These are phyloP conservation scores for Kondoa subrosea DNA, from an alignment of 768 basidiomycete genomes.

Conservation along the genomic window DNA sequence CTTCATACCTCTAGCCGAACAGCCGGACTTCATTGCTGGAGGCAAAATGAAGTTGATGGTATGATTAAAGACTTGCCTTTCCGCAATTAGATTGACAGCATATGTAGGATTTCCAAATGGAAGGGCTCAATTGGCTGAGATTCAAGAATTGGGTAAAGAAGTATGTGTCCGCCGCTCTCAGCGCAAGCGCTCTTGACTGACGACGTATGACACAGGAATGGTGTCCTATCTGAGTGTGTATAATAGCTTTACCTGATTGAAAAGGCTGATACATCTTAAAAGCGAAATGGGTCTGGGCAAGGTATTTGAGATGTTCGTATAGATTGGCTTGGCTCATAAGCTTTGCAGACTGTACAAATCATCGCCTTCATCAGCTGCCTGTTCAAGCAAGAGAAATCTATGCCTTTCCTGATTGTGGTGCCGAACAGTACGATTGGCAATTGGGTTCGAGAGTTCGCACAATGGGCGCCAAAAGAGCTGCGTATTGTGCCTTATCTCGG, in stretches of 20 bases:
- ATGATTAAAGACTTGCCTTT: neutral
- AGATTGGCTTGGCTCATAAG: too few relatives aligned
- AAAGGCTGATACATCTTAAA: neutral
- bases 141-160: slow-evolving; percentile 77
- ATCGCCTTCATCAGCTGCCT: slow-evolving; percentile 62
- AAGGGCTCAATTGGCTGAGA: slow-evolving; percentile 38
- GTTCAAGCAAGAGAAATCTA: slow-evolving; percentile 42
- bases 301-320: too few relatives aligned
- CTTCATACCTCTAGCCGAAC: slow-evolving; percentile 39
- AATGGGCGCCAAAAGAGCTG: slow-evolving; percentile 44
- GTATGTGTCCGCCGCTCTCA: too few relatives aligned
- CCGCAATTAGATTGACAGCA: neutral
- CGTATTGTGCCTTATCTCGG: slow-evolving; percentile 49
- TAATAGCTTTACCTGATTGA: too few relatives aligned
- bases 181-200: too few relatives aligned
- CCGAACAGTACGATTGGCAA: slow-evolving; percentile 92
- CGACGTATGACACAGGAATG: too few relatives aligned
- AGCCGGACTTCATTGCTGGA: slow-evolving; percentile 44
- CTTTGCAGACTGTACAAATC: slow-evolving; percentile 86
- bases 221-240: slow-evolving; percentile 96
- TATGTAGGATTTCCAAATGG: slow-evolving; percentile 27
- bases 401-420: slow-evolving; percentile 74
- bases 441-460: slow-evolving; percentile 73
- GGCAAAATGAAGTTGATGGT: slow-evolving; percentile 35
- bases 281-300: slow-evolving; percentile 45